phyloP scores from a whole-genome alignment of 345 rosid species.

The Diplotaxis tenuifolia region DNA sequence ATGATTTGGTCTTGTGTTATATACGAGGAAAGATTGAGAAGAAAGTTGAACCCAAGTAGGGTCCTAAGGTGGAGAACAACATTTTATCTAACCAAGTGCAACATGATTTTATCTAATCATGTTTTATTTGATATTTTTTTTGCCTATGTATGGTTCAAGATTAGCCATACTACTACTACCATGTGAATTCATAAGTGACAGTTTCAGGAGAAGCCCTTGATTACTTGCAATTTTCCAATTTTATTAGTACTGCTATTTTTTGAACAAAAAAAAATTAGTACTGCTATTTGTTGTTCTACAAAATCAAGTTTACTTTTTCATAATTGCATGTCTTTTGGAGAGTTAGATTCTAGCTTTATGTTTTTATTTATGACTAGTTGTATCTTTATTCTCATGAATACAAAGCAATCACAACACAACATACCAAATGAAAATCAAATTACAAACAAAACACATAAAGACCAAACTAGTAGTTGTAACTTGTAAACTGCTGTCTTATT shows the following conservation, averaged over 20 bases:
- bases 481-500: slow-evolving; percentile 5
- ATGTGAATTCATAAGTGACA: background rate
- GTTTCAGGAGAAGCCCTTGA: background rate
- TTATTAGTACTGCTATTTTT: too few species aligned
- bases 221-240: background rate
- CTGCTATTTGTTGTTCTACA: too few species aligned
- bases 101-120: background rate
- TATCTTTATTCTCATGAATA: background rate
- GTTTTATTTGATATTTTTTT: too few species aligned
- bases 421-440: background rate
- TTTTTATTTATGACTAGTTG: slow-evolving; percentile 1
- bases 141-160: too few species aligned
- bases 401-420: slow-evolving; percentile 21
- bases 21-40: background rate
- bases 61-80: background rate
- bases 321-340: background rate
- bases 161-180: too few species aligned
- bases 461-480: background rate
- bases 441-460: slow-evolving; percentile 13
- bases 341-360: background rate
- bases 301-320: too few species aligned
- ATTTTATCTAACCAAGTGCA: background rate
- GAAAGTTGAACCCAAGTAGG: background rate
- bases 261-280: too few species aligned
- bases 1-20: background rate